Conservation (phyloP, 2,329 filamentous ascomycete species). For the Hortaea sp. region DNA sequence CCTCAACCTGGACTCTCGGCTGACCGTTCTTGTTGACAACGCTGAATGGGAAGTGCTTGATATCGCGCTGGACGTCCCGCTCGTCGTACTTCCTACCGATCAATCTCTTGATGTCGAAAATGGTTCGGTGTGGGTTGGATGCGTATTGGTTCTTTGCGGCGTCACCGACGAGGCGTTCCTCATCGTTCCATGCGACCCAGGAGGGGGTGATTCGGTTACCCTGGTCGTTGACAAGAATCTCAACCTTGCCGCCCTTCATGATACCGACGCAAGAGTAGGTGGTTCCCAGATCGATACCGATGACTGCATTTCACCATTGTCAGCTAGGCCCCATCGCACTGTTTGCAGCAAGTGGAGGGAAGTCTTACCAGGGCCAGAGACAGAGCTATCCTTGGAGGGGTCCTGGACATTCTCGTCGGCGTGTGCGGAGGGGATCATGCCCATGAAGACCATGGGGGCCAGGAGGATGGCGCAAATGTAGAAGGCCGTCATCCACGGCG, state of each 20-base stretch:
- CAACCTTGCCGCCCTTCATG: constrained; percentile 90
- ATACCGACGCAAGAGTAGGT: constrained; percentile 84
- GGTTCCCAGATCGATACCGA: constrained; percentile 92
- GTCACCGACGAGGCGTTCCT: constrained; percentile 93
- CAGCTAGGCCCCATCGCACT: constrained; percentile 39
- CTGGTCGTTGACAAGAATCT: constrained; percentile 94
- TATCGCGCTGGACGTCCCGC: constrained; percentile 80
- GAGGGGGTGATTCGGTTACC: constrained; percentile 86
- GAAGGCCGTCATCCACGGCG: constrained; percentile 68
- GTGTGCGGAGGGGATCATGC: constrained; percentile 46
- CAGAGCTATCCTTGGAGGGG: constrained; percentile 54
- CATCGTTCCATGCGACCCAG: constrained; percentile 63
- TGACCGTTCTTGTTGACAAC: constrained; percentile 83
- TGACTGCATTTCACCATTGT: constrained; percentile 43
- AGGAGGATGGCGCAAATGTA: constrained; percentile 85
- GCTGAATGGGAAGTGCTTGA: constrained; percentile 98
- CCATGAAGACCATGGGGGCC: constrained; percentile 73
- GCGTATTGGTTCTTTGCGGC: constrained; percentile 86
- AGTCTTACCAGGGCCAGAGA: constrained; percentile 51
- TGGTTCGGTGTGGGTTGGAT: constrained; percentile 39
- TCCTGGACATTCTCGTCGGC: constrained; percentile 57
- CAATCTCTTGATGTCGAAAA: constrained; percentile 42
- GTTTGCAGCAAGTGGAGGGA: background rate
- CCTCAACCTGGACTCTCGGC: constrained; percentile 69
- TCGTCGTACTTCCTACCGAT: constrained; percentile 43